phyloP scores from a whole-genome alignment of 495 filamentous ascomycete species.

The Lasiosphaeris hirsuta region DNA sequence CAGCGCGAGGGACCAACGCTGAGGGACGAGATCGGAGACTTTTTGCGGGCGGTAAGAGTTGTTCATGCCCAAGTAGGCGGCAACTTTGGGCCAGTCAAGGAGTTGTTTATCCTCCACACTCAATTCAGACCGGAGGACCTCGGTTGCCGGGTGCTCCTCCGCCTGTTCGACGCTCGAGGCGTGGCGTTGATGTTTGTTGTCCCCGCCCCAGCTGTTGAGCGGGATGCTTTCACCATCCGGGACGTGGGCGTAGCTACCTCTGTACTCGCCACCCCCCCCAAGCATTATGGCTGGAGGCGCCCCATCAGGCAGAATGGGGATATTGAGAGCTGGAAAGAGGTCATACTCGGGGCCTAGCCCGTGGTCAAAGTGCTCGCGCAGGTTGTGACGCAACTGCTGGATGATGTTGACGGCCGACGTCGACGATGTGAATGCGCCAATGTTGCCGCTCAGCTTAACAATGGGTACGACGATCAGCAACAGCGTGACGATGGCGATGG shows the following conservation, averaged over 20 bases:
- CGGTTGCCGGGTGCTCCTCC: no score
- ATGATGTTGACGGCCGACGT: constrained; percentile 20
- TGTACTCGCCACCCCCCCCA: no score
- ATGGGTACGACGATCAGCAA: constrained; percentile 20
- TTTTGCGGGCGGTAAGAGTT: constrained; percentile 11
- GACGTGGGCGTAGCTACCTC: no score
- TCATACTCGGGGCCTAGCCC: not conserved
- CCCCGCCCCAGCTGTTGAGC: not conserved
- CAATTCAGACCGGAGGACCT: not conserved
- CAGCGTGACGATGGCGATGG: constrained; percentile 21
- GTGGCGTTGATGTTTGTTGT: not conserved
- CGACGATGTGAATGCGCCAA: constrained; percentile 20
- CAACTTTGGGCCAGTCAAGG: constrained; percentile 5
- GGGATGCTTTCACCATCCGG: no score
- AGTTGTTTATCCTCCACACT: constrained; percentile 6
- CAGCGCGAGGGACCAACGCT: not conserved
- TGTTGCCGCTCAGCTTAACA: constrained; percentile 18
- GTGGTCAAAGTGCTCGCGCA: constrained; percentile 1
- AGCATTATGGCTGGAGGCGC: no score
- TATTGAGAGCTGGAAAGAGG: constrained; percentile 7
- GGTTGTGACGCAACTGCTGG: constrained; percentile 7
- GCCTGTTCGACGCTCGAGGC: not conserved
- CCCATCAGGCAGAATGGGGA: not conserved
- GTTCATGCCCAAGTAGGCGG: constrained; percentile 11
- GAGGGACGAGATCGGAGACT: not conserved